Base-by-base conservation (phyloP, 2,329 filamentous ascomycete species). In the Aureobasidium leucospermi region DNA sequence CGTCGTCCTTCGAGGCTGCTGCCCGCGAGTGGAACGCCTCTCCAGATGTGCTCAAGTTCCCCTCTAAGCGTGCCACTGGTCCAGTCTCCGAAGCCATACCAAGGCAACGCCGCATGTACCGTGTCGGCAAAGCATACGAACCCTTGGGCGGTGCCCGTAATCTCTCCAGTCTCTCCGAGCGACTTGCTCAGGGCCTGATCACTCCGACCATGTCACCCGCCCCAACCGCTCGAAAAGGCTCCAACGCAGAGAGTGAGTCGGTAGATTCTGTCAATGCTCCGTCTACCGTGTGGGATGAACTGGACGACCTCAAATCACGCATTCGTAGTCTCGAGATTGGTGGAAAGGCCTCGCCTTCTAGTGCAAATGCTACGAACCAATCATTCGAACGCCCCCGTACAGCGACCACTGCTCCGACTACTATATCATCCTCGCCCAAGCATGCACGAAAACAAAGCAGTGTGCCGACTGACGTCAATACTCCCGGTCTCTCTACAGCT, bases 241-340 rank as follows among this genome's bases (percentile, higher is more conserved):
- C 31, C 86, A 57, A 92, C 38, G 49, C 65, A 8, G 71, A 70
- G 34, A 70, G 90, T 0, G 90, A 94, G 67, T 97, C 94, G 0
- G 93, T 88, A 0, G 81, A 88, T 36, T 97, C 94, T 0, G 94
- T 90, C 0, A 91, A 87, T 1, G 90, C 90, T 1, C 90, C 92
- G 11, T 95, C 91, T 1, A 96, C 91, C 0, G 90, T 99, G 2
- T 99, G 94, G 94, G 94, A 97, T 70, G 94, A 99, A 73, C 76
- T 99, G 31, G 94, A 97, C 67, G 94, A 97, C 64, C 77, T 99
- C 48, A 97, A 97, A 72, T 94, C 90, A 42, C 85, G 94, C 32
- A 96, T 99, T 66, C 86, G 90, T 66, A 89, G 90, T 62, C 81
- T 99, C 9, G 94, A 97, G 72, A 75, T 95, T 65, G 95, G 90